phyloP scores from a whole-genome alignment of 306 rosid species.

The Pyrus pyrifolia region DNA sequence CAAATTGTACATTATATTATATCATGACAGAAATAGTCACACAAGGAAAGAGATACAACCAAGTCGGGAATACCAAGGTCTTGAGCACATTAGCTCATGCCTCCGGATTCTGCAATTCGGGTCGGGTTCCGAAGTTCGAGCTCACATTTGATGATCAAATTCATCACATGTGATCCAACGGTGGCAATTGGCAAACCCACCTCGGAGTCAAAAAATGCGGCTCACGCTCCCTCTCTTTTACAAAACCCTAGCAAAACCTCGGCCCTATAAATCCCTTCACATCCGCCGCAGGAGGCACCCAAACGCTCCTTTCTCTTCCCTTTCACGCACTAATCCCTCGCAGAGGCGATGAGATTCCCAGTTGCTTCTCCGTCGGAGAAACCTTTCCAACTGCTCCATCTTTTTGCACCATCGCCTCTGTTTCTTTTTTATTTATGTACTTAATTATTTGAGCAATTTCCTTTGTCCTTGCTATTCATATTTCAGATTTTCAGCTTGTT shows the following conservation, averaged over 20 bases:
- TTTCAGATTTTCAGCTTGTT: not conserved
- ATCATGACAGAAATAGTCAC: too few species aligned
- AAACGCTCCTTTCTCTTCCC: not conserved
- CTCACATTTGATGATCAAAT: not conserved
- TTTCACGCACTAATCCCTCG: not conserved
- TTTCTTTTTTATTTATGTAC: not conserved
- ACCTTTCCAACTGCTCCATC: not conserved
- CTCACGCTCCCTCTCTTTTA: not conserved
- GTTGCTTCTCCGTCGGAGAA: not conserved
- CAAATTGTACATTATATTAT: not conserved
- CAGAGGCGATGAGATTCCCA: not conserved
- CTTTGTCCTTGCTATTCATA: not conserved
- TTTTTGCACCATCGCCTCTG: not conserved
- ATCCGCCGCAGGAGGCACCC: not conserved
- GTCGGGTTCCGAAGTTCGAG: too few species aligned
- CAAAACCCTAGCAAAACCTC: not conserved
- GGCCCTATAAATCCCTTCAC: not conserved
- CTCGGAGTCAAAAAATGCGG: not conserved
- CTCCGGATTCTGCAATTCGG: too few species aligned
- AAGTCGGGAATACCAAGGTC: fast-evolving
- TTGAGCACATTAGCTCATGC: not conserved
- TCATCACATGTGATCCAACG: not conserved
- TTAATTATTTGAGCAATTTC: not conserved
- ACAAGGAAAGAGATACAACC: too few species aligned
- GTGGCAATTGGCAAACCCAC: not conserved